These are phyloP conservation scores for Phytophthora boehmeriae DNA, from an alignment of 352 stramenopile genomes.

Conservation along the genomic window DNA sequence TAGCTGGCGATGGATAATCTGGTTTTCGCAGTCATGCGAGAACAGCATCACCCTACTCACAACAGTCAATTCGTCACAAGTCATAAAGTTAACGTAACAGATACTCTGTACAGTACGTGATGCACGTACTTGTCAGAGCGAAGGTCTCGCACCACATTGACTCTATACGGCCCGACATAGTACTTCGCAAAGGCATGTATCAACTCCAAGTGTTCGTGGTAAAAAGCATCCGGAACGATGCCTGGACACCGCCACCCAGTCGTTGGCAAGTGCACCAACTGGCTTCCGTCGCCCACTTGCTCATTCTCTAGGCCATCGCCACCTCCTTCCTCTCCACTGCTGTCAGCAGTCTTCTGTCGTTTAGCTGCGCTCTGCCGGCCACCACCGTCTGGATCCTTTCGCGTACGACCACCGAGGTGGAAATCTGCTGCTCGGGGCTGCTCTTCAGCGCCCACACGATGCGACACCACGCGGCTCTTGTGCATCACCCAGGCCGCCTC, in stretches of 20 bases:
- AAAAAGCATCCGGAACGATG: conserved; percentile 62
- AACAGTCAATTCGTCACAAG: background rate
- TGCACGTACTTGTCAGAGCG: conserved; percentile 60
- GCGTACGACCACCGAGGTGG: background rate
- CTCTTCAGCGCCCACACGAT: conserved; percentile 24
- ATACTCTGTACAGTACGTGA: background rate
- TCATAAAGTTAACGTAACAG: background rate
- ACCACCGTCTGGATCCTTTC: conserved; percentile 20
- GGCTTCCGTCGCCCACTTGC: background rate
- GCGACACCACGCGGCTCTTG: conserved; percentile 64
- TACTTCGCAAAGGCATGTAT: conserved; percentile 73
- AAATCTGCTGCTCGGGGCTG: conserved; percentile 8
- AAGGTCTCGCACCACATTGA: conserved; percentile 70
- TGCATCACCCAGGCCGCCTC: conserved; percentile 71
- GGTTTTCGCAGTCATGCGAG: conserved; percentile 73
- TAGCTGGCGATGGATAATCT: conserved; percentile 52
- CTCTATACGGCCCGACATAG: conserved; percentile 62
- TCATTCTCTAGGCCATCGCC: conserved; percentile 2
- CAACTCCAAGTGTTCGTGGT: conserved; percentile 51
- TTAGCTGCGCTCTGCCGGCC: conserved; percentile 11
- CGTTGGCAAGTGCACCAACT: conserved; percentile 47
- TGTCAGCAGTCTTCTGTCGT: conserved; percentile 12
- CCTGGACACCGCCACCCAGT: conserved; percentile 67
- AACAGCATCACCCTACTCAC: conserved; percentile 62
- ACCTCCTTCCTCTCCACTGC: conserved; percentile 16